These are phyloP conservation scores for Cystobasidiopsis lactophilus DNA, from an alignment of 768 basidiomycete genomes.

Conservation along the genomic window DNA sequence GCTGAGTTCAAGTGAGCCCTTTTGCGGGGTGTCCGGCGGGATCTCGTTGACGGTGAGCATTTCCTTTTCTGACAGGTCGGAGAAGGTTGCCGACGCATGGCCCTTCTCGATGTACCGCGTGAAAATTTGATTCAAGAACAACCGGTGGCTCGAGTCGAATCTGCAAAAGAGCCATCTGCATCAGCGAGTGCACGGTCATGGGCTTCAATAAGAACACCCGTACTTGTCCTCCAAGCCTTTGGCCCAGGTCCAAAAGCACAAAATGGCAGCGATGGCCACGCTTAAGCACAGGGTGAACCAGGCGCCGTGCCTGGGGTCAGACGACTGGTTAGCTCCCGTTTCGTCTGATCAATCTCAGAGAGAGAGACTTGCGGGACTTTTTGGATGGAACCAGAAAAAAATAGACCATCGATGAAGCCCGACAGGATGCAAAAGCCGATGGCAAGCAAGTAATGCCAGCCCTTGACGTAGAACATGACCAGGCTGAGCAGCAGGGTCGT, in stretches of 20 bases:
- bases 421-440: constrained; percentile 34
- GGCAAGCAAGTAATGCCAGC: constrained; percentile 29
- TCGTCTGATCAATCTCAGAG: too few relatives aligned
- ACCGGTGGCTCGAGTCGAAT: not conserved
- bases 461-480: constrained; percentile 39
- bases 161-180: not conserved
- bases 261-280: constrained; percentile 29
- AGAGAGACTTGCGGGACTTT: constrained; percentile 29
- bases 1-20: too few relatives aligned
- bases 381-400: constrained; percentile 28
- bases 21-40: too few relatives aligned
- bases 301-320: constrained; percentile 41
- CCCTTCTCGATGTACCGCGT: not conserved
- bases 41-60: too few relatives aligned
- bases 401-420: constrained; percentile 46
- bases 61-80: too few relatives aligned
- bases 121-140: not conserved
- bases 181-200: not conserved
- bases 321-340: not conserved
- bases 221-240: constrained; percentile 20
- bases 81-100: too few relatives aligned
- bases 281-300: constrained; percentile 37
- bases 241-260: constrained; percentile 47
- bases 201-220: not conserved
- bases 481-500: constrained; percentile 37